Evolutionary conservation across 495 filamentous ascomycete genomes (phyloP).

Genomic region (Trypethelium eluteriae): DNA sequence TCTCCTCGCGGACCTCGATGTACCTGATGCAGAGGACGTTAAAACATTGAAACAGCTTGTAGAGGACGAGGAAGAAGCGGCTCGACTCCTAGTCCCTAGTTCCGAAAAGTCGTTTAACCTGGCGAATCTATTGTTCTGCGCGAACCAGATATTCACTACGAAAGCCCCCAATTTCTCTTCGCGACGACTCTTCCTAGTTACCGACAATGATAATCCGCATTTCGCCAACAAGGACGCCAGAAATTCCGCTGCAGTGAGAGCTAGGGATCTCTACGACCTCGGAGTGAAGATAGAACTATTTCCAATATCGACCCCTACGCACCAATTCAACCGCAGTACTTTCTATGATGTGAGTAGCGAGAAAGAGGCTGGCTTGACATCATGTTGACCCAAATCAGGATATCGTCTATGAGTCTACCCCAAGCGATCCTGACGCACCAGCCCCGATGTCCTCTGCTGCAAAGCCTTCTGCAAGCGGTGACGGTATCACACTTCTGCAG

Average conservation of each 20-base stretch:
- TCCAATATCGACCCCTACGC: constrained; percentile 67
- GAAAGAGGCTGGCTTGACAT: constrained; percentile 45
- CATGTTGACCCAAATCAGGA: constrained; percentile 42
- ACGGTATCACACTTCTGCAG: constrained; percentile 73
- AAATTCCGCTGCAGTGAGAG: constrained; percentile 71
- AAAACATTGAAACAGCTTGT: constrained; percentile 65
- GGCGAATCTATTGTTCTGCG: constrained; percentile 87
- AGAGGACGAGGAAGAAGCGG: constrained; percentile 61
- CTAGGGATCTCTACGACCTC: constrained; percentile 92
- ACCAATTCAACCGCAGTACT: constrained; percentile 72
- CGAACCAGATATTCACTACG: constrained; percentile 93
- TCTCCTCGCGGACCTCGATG: constrained; percentile 77
- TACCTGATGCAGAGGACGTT: constrained; percentile 80
- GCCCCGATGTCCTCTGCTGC: constrained; percentile 37
- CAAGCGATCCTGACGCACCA: constrained; percentile 60
- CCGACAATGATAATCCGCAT: constrained; percentile 89
- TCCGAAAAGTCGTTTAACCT: constrained; percentile 66
- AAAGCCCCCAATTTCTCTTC: constrained; percentile 92
- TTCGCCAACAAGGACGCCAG: constrained; percentile 58
- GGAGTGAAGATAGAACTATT: constrained; percentile 91
- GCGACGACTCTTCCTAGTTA: constrained; percentile 85
- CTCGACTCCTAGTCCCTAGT: constrained; percentile 55
- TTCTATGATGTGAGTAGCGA: constrained; percentile 74
- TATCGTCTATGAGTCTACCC: constrained; percentile 39
- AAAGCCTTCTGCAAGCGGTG: constrained; percentile 46